A percentile compares a stretch with the other conserved stretches of the same genome.
Evolutionary conservation across 2,329 filamentous ascomycete species (phyloP).

Genomic region (Neofusicoccum parvum): DNA sequence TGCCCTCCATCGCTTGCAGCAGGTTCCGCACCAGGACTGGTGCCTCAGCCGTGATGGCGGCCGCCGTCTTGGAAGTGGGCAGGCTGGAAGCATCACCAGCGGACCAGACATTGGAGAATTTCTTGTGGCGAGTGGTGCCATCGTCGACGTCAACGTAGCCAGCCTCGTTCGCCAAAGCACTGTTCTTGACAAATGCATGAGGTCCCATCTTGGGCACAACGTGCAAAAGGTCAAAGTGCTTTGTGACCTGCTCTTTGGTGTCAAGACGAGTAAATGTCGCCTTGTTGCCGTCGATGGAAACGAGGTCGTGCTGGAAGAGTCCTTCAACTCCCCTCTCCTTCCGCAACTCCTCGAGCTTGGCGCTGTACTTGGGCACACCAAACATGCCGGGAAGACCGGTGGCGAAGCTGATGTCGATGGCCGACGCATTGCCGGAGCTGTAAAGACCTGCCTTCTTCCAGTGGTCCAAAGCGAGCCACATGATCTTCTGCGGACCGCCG

Average conservation of each 20-base stretch:
- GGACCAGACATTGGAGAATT: slow-evolving; percentile 43
- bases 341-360: slow-evolving; percentile 38
- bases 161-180: slow-evolving; percentile 36
- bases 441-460: slow-evolving; percentile 42
- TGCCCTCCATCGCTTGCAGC: slow-evolving; percentile 32
- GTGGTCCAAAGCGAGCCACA: slow-evolving; percentile 45
- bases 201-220: slow-evolving; percentile 43
- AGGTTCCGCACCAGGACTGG: slow-evolving; percentile 41
- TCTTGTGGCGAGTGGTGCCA: slow-evolving; percentile 39
- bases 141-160: slow-evolving; percentile 43
- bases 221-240: slow-evolving; percentile 41
- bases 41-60: slow-evolving; percentile 41
- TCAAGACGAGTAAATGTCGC: slow-evolving; percentile 36
- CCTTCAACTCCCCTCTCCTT: slow-evolving; percentile 40
- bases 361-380: slow-evolving; percentile 43
- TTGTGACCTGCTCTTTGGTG: slow-evolving; percentile 27
- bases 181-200: slow-evolving; percentile 40
- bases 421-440: slow-evolving; percentile 29
- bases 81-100: slow-evolving; percentile 41
- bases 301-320: slow-evolving; percentile 42
- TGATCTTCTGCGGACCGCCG: slow-evolving; percentile 44
- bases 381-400: slow-evolving; percentile 45
- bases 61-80: slow-evolving; percentile 43
- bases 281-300: slow-evolving; percentile 40
- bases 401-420: slow-evolving; percentile 41